These are phyloP conservation scores for Orbilia oligospora DNA, from an alignment of 2,329 filamentous ascomycete genomes.

Conservation along the genomic window DNA sequence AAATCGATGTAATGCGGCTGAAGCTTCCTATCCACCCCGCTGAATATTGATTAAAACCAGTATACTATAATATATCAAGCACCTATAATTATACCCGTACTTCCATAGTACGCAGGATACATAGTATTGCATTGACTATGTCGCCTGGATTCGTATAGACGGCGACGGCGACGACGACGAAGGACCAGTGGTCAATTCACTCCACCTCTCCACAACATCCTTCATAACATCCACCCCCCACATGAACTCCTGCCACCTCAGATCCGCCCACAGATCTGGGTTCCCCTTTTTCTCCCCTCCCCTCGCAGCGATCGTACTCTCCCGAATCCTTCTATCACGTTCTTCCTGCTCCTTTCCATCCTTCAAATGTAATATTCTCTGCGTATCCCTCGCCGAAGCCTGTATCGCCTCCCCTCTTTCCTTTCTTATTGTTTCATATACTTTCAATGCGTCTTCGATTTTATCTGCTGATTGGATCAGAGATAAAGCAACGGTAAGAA, in stretches of 20 bases:
- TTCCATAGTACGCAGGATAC: neutral
- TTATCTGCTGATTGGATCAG: neutral
- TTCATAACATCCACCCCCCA: slow-evolving; percentile 66
- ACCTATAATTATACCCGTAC: neutral
- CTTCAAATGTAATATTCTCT: slow-evolving; percentile 73
- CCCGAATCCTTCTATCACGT: slow-evolving; percentile 71
- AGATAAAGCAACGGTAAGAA: slow-evolving; percentile 67
- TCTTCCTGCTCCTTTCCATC: slow-evolving; percentile 74
- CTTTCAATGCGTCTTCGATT: slow-evolving; percentile 66
- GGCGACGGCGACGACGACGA: neutral
- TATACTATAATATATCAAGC: too few relatives aligned
- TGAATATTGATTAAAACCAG: too few relatives aligned
- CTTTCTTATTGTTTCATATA: slow-evolving; percentile 74
- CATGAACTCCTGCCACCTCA: slow-evolving; percentile 64
- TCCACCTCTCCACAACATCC: slow-evolving; percentile 63
- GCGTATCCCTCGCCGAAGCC: slow-evolving; percentile 71
- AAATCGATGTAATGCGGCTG: too few relatives aligned
- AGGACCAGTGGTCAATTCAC: slow-evolving; percentile 51
- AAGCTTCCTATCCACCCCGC: too few relatives aligned
- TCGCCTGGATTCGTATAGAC: neutral
- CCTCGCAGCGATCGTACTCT: slow-evolving; percentile 49
- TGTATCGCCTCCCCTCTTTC: slow-evolving; percentile 67
- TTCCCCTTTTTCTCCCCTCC: slow-evolving; percentile 57
- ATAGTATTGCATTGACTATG: neutral
- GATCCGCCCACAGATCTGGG: slow-evolving; percentile 65